Conservation (phyloP, 352 stramenopile genomes). For the Pythium guiyangense region DNA sequence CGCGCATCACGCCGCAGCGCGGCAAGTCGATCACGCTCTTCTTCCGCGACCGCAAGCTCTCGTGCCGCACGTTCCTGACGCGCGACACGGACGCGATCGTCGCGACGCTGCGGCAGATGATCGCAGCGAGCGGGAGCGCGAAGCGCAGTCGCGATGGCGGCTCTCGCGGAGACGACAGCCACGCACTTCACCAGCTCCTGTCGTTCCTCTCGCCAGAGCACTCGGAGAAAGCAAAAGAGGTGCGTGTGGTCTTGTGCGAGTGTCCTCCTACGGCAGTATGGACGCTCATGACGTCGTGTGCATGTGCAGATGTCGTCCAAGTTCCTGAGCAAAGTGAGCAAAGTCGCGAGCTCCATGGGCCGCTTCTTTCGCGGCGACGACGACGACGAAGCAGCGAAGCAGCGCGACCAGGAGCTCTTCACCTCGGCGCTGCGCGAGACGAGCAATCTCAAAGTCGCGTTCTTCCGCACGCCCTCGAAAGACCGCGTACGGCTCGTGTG, state of each 20-base stretch:
- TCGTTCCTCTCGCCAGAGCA: slow-evolving; percentile 64
- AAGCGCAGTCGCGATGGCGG: slow-evolving; percentile 39
- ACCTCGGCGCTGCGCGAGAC: slow-evolving; percentile 45
- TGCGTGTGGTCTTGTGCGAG: too few species aligned
- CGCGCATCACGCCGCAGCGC: slow-evolving; percentile 68
- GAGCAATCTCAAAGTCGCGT: slow-evolving; percentile 48
- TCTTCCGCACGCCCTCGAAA: slow-evolving; percentile 70
- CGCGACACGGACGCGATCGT: slow-evolving; percentile 69
- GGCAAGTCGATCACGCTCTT: slow-evolving; percentile 79
- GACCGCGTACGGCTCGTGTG: slow-evolving; percentile 39
- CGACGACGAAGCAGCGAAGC: slow-evolving; percentile 23
- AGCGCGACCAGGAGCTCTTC: slow-evolving; percentile 31
- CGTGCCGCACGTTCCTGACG: slow-evolving; percentile 70
- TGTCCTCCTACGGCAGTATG: too few species aligned
- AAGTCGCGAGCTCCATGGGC: slow-evolving; percentile 55
- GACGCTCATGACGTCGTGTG: too few species aligned
- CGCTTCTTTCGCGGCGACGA: slow-evolving; percentile 67
- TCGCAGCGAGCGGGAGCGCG: slow-evolving; percentile 25
- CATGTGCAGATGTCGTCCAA: slow-evolving; percentile 69
- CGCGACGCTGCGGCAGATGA: slow-evolving; percentile 59
- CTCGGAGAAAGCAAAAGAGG: slow-evolving; percentile 71
- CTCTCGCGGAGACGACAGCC: slow-evolving; percentile 9
- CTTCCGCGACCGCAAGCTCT: slow-evolving; percentile 57
- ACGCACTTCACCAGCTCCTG: slow-evolving; percentile 46
- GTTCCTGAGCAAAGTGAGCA: slow-evolving; percentile 68